Evolutionary conservation across 1,284 basidiomycete species (phyloP).

Genomic region (Termitomyces sp.): DNA sequence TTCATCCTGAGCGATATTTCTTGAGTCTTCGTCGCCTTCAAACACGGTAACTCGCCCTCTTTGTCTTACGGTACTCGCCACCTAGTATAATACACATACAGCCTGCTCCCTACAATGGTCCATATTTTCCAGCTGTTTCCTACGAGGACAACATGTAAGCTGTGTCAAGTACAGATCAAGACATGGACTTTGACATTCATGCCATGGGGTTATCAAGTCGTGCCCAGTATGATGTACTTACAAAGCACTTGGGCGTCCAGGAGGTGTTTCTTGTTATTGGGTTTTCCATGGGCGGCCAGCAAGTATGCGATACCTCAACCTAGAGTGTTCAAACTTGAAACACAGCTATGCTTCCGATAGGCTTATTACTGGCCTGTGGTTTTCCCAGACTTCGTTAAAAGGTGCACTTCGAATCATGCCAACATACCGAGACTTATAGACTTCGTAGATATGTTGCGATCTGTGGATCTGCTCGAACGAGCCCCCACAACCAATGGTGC

Average conservation of each 20-base stretch:
- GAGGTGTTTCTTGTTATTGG: conserved; percentile 49
- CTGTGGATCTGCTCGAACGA: conserved; percentile 58
- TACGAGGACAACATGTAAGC: conserved; percentile 58
- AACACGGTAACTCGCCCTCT: conserved; percentile 41
- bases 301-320: conserved; percentile 25
- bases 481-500: conserved; percentile 57
- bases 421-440: background rate
- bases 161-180: background rate
- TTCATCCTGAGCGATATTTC: background rate
- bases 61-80: background rate
- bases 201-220: conserved; percentile 29
- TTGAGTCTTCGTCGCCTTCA: conserved; percentile 55
- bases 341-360: conserved; percentile 21
- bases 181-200: background rate
- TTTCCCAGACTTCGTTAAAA: conserved; percentile 54
- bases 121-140: conserved; percentile 41
- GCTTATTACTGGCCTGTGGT: conserved; percentile 59
- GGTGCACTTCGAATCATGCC: conserved; percentile 22
- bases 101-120: conserved; percentile 43
- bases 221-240: conserved; percentile 51
- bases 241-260: conserved; percentile 41
- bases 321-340: background rate
- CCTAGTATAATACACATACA: conserved; percentile 14
- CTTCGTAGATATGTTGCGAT: conserved; percentile 41
- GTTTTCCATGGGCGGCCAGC: conserved; percentile 62